Evolutionary conservation across 495 filamentous ascomycete species (phyloP), one percentile per base, ranked within the genome.

Genomic region (Parmelia sp.): DNA sequence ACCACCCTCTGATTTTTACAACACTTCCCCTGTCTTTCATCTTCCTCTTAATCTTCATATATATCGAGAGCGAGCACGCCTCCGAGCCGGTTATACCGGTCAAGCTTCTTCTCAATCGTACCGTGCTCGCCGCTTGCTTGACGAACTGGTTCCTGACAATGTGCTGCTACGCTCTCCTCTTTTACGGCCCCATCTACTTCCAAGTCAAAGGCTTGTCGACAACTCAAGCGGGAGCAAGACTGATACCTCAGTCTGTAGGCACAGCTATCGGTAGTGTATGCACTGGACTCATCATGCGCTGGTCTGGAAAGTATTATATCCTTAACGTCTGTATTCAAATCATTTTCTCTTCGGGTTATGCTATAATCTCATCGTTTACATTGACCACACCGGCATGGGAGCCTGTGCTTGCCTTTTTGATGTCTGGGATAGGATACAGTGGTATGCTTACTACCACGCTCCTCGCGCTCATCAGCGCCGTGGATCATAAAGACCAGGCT

Each of bases 121-220:
- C 88, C 2, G 81, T 90, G 21, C 67, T 82, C 51, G 75, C 83
- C 0, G 82, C 84, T 6, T 90, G 89, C 71, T 71, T 89, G 29
- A 82, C 82, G 14, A 89, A 89, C 66, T 80, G 88, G 73, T 79
- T 89, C 57, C 70, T 71, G 57, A 63, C 70, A 40, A 77, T 77
- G 73, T 56, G 62, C 15, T 33, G 53, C 36, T 58, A 62, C n/a
- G 77, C 80, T 67, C 68, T 77, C 39, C 68, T 86, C 51, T 90
- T 88, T 74, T 91, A 89, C 70, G 75, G 82, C 7, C 89, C 88
- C 3, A 80, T 91, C 9, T 91, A 88, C 70, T 85, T 89, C 61
- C 86, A 90, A 71, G 80, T 87, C 25, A 78, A 80, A 27, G 87
- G 88, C 17, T 68, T 80, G 47, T 83, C 84, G 0, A 72, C 88